phyloP scores from a whole-genome alignment of 2,329 filamentous ascomycete species.

The Myriosclerotinia duriaeana region DNA sequence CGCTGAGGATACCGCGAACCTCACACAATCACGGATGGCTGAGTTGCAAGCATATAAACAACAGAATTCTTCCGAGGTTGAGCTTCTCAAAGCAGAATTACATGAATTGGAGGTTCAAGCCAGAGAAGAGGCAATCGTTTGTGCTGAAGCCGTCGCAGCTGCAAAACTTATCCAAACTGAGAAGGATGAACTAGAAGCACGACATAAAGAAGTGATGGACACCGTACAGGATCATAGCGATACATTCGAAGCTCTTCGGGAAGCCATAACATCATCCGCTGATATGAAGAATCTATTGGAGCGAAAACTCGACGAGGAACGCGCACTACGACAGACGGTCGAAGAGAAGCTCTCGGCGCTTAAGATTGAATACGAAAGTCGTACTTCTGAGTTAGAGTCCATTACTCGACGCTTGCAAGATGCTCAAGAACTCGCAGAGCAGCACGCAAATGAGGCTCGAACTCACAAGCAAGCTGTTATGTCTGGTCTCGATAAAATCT shows the following conservation, averaged over 20 bases:
- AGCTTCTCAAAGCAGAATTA: constrained; percentile 80
- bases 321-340: constrained; percentile 68
- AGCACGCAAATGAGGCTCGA: constrained; percentile 81
- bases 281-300: constrained; percentile 77
- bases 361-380: constrained; percentile 78
- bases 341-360: constrained; percentile 76
- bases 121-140: constrained; percentile 76
- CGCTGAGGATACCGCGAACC: constrained; percentile 82
- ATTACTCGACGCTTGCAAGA: constrained; percentile 74
- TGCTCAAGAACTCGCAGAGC: constrained; percentile 83
- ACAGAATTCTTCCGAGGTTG: constrained; percentile 78
- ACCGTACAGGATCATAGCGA: constrained; percentile 67
- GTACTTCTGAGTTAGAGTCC: constrained; percentile 72
- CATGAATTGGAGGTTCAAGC: constrained; percentile 75
- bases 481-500: constrained; percentile 75
- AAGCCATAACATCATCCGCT: constrained; percentile 74
- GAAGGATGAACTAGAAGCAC: constrained; percentile 71
- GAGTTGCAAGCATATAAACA: constrained; percentile 85
- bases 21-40: constrained; percentile 76
- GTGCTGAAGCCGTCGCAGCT: constrained; percentile 72
- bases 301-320: constrained; percentile 79
- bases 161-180: constrained; percentile 79
- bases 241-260: constrained; percentile 72
- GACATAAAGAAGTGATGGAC: constrained; percentile 65
- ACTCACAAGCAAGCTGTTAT: constrained; percentile 82